These are phyloP conservation scores for Balansia obtecta DNA, from an alignment of 2,329 filamentous ascomycete genomes.

Conservation along the genomic window DNA sequence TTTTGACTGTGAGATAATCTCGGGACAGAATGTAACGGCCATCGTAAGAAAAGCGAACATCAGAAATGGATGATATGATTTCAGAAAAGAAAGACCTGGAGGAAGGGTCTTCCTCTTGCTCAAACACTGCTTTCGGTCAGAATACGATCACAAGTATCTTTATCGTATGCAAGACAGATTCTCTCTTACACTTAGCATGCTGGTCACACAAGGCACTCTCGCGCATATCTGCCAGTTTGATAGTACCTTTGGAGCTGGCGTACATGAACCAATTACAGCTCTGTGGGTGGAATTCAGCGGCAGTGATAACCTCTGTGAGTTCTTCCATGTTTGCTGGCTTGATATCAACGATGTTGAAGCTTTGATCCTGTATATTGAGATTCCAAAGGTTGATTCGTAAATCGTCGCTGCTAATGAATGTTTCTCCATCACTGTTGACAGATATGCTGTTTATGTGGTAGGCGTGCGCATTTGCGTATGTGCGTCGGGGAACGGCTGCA, in stretches of 20 bases:
- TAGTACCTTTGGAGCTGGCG: conserved; percentile 95
- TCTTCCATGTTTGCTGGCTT: conserved; percentile 99
- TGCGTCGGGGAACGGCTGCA: conserved; percentile 86
- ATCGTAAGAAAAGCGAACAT: conserved; percentile 93
- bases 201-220: conserved; percentile 93
- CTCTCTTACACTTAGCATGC: conserved; percentile 69
- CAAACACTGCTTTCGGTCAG: conserved; percentile 59
- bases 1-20: conserved; percentile 97
- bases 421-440: conserved; percentile 99
- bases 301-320: conserved; percentile 95
- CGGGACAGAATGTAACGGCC: conserved; percentile 94
- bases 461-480: conserved; percentile 95
- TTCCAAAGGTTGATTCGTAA: conserved; percentile 98
- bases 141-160: background rate
- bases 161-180: background rate
- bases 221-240: conserved; percentile 97
- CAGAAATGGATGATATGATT: conserved; percentile 98
- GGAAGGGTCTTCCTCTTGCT: conserved; percentile 95
- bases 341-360: conserved; percentile 99
- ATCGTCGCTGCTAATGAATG: conserved; percentile 97
- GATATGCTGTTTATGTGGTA: conserved; percentile 99
- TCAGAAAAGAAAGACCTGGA: conserved; percentile 99
- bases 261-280: conserved; percentile 99
- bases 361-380: conserved; percentile 97
- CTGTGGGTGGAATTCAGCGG: conserved; percentile 89